Percentiles rank a stretch among this genome's conserved stretches.
Evolutionary conservation across 805 yeast genomes (phyloP).

Genomic region (Ogataea thermomethanolica): DNA sequence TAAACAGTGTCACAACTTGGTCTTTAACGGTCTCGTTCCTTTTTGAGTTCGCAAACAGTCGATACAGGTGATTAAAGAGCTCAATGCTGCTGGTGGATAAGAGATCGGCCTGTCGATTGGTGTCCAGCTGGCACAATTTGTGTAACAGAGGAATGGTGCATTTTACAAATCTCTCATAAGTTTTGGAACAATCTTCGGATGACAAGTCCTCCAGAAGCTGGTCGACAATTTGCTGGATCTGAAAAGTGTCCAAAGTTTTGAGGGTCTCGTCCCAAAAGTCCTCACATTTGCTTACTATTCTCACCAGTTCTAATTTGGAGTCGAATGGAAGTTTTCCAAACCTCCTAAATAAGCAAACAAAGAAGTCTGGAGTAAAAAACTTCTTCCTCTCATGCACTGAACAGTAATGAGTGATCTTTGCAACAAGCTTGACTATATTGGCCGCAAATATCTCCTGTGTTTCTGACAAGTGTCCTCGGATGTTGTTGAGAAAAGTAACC

Average conservation of each 20-base stretch:
- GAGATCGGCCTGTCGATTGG: slow-evolving; percentile 13
- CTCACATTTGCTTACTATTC: slow-evolving; percentile 13
- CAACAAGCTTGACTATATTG: slow-evolving; percentile 10
- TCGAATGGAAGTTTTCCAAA: slow-evolving; percentile 14
- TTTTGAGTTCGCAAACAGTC: slow-evolving; percentile 6
- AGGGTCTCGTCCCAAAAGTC: slow-evolving; percentile 6
- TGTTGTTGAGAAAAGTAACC: slow-evolving; percentile 10
- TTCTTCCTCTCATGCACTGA: slow-evolving; percentile 8
- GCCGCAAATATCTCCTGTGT: slow-evolving; percentile 7
- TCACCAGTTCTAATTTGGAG: slow-evolving; percentile 16
- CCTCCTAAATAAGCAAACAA: slow-evolving; percentile 14
- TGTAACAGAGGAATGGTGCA: slow-evolving; percentile 15
- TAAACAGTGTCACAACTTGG: slow-evolving; percentile 13
- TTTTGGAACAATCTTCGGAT: slow-evolving; percentile 11
- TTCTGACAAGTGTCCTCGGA: slow-evolving; percentile 16
- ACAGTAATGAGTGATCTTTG: slow-evolving; percentile 14
- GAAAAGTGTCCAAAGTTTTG: slow-evolving; percentile 9
- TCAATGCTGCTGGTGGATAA: slow-evolving; percentile 17
- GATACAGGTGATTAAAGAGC: slow-evolving; percentile 12
- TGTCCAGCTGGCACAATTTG: slow-evolving; percentile 15
- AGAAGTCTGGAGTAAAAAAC: slow-evolving; percentile 15
- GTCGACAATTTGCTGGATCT: slow-evolving; percentile 17
- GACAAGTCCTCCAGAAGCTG: slow-evolving; percentile 18
- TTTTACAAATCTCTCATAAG: slow-evolving; percentile 14
- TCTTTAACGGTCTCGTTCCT: slow-evolving; percentile 7